These are phyloP conservation scores for Flueggea neowawraea DNA, from an alignment of 441 rosid genomes.

Conservation along the genomic window DNA sequence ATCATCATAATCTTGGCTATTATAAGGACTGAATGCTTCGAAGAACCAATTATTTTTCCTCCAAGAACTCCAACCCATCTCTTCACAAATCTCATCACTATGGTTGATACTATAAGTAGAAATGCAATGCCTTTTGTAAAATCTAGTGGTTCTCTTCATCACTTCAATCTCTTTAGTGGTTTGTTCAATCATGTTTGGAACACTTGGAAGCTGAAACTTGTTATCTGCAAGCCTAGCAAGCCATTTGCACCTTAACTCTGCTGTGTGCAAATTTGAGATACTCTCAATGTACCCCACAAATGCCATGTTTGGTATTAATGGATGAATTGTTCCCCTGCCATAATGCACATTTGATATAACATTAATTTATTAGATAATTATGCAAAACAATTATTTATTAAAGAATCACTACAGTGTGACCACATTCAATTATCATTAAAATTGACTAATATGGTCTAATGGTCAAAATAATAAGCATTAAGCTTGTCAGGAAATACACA, in stretches of 20 bases:
- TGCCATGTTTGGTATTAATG: slow-evolving; percentile 58
- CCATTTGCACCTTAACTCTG: slow-evolving; percentile 55
- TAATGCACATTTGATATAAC: too few species aligned
- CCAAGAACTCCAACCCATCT: slow-evolving; percentile 58
- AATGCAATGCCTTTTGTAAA: slow-evolving; percentile 43
- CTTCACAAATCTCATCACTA: slow-evolving; percentile 52
- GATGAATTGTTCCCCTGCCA: slow-evolving; percentile 51
- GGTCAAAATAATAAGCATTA: too few species aligned
- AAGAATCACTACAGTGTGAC: neutral
- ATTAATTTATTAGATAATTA: too few species aligned
- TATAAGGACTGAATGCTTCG: slow-evolving; percentile 46
- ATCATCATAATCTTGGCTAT: slow-evolving; percentile 32
- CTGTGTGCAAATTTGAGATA: slow-evolving; percentile 40
- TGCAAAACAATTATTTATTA: too few species aligned
- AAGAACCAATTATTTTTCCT: slow-evolving; percentile 39
- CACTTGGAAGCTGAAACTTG: slow-evolving; percentile 31
- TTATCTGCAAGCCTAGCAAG: slow-evolving; percentile 35
- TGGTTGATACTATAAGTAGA: slow-evolving; percentile 50
- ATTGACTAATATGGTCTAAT: neutral
- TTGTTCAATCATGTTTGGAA: slow-evolving; percentile 34
- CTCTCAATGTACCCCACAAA: slow-evolving; percentile 61
- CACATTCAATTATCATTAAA: neutral
- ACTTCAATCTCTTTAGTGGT: slow-evolving; percentile 28
- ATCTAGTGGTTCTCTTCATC: slow-evolving; percentile 44
- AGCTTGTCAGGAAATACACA: too few species aligned